A percentile compares a stretch with the other conserved stretches of the same genome.
Conservation (phyloP, 345 rosid species). For the Linum lewisii region DNA sequence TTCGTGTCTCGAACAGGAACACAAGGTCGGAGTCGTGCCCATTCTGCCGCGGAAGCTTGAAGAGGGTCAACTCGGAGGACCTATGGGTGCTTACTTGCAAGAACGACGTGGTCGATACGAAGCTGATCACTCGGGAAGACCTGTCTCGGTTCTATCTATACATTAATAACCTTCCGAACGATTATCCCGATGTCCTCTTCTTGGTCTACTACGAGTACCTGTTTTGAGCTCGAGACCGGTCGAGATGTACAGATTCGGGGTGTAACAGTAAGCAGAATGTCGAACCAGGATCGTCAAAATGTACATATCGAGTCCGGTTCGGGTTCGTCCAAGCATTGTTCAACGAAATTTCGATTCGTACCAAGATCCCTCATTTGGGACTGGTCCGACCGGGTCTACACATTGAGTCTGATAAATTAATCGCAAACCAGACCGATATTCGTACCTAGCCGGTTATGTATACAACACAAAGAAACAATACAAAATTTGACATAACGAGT, state of each 20-base stretch:
- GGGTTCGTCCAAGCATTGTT: conserved; percentile 17
- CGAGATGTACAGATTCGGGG: too few species aligned
- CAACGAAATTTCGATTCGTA: too few species aligned
- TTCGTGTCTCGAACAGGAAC: conserved; percentile 44
- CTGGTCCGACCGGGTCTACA: too few species aligned
- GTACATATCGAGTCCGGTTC: conserved; percentile 46
- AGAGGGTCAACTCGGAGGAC: conserved; percentile 92
- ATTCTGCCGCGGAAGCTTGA: conserved; percentile 86
- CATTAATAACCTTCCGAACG: conserved; percentile 69
- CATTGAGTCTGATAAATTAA: too few species aligned
- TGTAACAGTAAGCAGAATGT: conserved; percentile 32
- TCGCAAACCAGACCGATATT: too few species aligned
- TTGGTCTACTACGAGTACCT: conserved; percentile 75
- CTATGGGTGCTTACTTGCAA: conserved; percentile 87
- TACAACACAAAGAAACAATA: too few species aligned
- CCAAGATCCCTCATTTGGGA: conserved; percentile 10
- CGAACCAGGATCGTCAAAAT: conserved; percentile 27
- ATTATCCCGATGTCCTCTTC: conserved; percentile 73
- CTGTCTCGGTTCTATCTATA: conserved; percentile 68
- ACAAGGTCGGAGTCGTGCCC: conserved; percentile 91
- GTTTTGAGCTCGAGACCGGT: conserved; percentile 34
- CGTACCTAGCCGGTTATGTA: too few species aligned
- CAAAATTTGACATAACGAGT: too few species aligned
- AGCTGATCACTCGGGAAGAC: conserved; percentile 61
- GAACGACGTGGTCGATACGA: conserved; percentile 70